These are phyloP conservation scores for Saccharum hybrid DNA, from an alignment of 202 grass and related monocot genomes.

Conservation along the genomic window DNA sequence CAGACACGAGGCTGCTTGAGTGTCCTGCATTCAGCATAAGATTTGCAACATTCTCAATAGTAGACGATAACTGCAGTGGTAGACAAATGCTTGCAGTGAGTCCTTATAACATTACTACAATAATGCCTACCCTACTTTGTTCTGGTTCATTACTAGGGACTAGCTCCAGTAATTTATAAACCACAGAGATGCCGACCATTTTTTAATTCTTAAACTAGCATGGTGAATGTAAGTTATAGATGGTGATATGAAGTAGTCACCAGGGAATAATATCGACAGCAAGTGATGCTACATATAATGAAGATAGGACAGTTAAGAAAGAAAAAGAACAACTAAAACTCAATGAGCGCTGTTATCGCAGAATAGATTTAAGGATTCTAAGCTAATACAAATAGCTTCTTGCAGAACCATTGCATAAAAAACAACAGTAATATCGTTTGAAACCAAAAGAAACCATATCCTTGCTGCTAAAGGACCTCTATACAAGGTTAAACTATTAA, in stretches of 20 bases:
- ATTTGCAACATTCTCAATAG: not conserved
- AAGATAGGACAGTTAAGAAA: not conserved
- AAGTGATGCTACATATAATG: not conserved
- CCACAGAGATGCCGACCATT: not conserved
- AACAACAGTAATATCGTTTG: not conserved
- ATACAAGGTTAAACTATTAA: not conserved
- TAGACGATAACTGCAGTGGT: not conserved
- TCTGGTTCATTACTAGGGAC: not conserved
- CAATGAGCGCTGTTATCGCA: not conserved
- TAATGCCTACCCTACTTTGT: not conserved
- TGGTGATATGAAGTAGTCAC: not conserved
- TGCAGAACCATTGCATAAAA: not conserved
- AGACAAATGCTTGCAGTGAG: not conserved
- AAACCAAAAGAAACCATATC: not conserved
- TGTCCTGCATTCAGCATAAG: conserved; percentile 5
- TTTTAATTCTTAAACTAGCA: not conserved
- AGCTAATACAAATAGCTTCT: not conserved
- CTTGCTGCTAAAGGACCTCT: not conserved
- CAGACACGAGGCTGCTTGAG: conserved; percentile 17
- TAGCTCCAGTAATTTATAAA: not conserved
- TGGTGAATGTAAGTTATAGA: not conserved
- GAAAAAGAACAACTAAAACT: not conserved
- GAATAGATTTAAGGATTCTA: conserved; percentile 1
- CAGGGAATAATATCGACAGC: not conserved
- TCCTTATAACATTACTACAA: not conserved